Evolutionary conservation across 2,329 filamentous ascomycete genomes (phyloP).

Genomic region (Aaosphaeria pasadenensis): DNA sequence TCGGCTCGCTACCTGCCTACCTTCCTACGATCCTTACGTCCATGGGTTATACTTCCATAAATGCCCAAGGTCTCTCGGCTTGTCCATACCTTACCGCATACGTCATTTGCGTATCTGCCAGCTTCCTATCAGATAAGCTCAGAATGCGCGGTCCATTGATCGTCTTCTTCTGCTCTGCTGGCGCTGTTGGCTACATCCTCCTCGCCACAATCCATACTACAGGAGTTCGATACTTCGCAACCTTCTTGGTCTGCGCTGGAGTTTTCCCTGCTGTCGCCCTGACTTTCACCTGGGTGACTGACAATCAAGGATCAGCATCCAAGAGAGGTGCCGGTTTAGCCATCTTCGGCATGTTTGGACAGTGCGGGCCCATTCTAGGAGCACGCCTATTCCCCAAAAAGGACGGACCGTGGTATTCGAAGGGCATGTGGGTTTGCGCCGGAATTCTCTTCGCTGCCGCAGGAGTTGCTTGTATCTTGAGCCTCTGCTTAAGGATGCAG

Average conservation of each 20-base stretch:
- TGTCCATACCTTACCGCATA: constrained; percentile 70
- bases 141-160: constrained; percentile 56
- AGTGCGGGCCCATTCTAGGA: constrained; percentile 37
- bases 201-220: constrained; percentile 56
- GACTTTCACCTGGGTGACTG: constrained; percentile 66
- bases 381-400: constrained; percentile 31
- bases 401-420: constrained; percentile 32
- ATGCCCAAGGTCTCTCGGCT: constrained; percentile 67
- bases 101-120: constrained; percentile 56
- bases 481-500: neutral
- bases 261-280: constrained; percentile 69
- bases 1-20: constrained; percentile 49
- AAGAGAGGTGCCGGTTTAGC: constrained; percentile 65
- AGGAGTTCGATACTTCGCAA: constrained; percentile 50
- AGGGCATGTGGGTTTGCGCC: constrained; percentile 35
- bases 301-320: constrained; percentile 68
- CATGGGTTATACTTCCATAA: constrained; percentile 66
- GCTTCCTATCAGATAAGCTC: neutral
- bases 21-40: constrained; percentile 43
- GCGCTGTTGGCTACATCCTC: constrained; percentile 62
- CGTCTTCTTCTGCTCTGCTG: constrained; percentile 54
- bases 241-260: constrained; percentile 57
- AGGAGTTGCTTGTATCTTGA: constrained; percentile 8
- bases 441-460: constrained; percentile 38
- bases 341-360: constrained; percentile 66